phyloP scores from a whole-genome alignment of 306 rosid species.

The Echinosophora koreensis region DNA sequence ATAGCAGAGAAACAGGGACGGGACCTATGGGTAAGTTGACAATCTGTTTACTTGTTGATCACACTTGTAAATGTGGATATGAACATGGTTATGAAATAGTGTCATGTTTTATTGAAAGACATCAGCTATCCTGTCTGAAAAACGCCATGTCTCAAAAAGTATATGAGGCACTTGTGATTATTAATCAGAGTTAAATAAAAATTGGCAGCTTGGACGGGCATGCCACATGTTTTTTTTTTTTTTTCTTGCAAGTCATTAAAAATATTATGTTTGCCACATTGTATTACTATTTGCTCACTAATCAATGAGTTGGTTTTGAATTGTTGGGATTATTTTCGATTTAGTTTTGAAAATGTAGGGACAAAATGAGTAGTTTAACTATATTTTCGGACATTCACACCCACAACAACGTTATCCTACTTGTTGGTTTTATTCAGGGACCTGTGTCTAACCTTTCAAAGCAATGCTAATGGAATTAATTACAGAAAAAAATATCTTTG shows the following conservation, averaged over 20 bases:
- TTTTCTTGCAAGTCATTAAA: slow-evolving; percentile 1
- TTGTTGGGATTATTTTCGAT: background rate
- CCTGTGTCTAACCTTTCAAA: background rate
- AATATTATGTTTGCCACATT: background rate
- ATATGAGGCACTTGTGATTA: background rate
- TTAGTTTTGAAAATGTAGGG: background rate
- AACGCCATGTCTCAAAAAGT: background rate
- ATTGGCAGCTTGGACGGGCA: background rate
- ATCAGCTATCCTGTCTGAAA: background rate
- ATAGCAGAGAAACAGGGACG: slow-evolving; percentile 81
- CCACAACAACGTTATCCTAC: background rate
- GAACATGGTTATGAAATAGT: slow-evolving; percentile 23
- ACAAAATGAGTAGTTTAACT: background rate
- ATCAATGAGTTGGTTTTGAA: background rate
- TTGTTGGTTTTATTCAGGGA: background rate
- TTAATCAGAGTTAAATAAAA: background rate
- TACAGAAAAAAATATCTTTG: background rate
- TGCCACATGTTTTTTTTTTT: too few relatives aligned
- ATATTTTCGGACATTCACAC: background rate
- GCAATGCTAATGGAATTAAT: background rate
- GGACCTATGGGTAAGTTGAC: slow-evolving; percentile 92
- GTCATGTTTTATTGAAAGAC: slow-evolving; percentile 33
- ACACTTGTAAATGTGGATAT: slow-evolving; percentile 33
- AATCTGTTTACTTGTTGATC: slow-evolving; percentile 32
- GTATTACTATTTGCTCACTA: background rate